Evolutionary conservation across 768 basidiomycete genomes (phyloP).

Genomic region (Hericium rajendrae): DNA sequence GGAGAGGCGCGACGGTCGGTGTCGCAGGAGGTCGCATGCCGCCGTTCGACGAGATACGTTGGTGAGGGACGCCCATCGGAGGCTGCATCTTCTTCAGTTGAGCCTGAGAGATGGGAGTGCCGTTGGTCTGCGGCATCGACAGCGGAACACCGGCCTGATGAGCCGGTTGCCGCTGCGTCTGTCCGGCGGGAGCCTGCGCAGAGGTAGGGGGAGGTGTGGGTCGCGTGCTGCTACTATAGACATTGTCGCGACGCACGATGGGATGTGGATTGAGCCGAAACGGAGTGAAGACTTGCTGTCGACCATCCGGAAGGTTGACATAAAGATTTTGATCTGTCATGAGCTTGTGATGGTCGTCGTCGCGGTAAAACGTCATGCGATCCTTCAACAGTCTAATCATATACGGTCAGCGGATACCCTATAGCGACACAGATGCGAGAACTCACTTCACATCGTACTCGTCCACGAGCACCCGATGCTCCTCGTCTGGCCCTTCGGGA

Average conservation of each 20-base stretch:
- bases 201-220: constrained; percentile 11
- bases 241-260: constrained; percentile 8
- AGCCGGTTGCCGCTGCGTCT: background rate
- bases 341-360: constrained; percentile 11
- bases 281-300: constrained; percentile 5
- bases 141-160: background rate
- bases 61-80: constrained; percentile 41
- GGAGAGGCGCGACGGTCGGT: constrained; percentile 25
- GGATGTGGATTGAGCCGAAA: constrained; percentile 11
- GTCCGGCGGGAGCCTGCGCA: constrained; percentile 5
- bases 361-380: constrained; percentile 12
- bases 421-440: background rate
- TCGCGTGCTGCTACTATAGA: constrained; percentile 7
- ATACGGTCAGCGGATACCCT: constrained; percentile 2
- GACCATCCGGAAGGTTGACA: constrained; percentile 7
- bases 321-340: constrained; percentile 14
- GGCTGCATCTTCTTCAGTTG: constrained; percentile 54
- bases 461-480: constrained; percentile 59
- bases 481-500: constrained; percentile 55
- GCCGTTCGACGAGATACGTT: constrained; percentile 53
- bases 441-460: constrained; percentile 51
- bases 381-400: constrained; percentile 36
- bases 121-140: constrained; percentile 23
- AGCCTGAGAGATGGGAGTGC: constrained; percentile 47
- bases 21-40: constrained; percentile 40